Evolutionary conservation across 176 grass and related monocot genomes (phyloP).

Genomic region (Triticum timopheevii): DNA sequence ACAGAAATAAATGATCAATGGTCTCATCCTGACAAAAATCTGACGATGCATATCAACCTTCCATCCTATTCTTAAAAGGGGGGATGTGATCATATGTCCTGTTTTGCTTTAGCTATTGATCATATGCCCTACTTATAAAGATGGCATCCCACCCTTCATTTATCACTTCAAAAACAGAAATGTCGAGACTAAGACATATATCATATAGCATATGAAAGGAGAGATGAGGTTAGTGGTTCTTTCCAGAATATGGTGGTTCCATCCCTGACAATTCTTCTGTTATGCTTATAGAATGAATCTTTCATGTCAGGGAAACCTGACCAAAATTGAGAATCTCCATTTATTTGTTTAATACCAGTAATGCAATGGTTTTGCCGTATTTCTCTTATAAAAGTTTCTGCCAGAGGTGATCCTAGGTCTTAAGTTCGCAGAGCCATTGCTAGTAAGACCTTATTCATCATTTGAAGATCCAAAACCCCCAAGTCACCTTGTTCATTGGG

Average conservation of each 20-base stretch:
- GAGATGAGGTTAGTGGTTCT: not conserved
- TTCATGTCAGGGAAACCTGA: not conserved
- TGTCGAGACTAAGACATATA: not conserved
- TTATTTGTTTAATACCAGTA: not conserved
- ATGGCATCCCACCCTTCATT: too few relatives aligned
- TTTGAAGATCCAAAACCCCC: not conserved
- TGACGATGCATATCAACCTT: too few relatives aligned
- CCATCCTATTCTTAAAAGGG: too few relatives aligned
- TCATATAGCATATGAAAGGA: too few relatives aligned
- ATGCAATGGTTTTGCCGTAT: not conserved
- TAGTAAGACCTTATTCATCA: not conserved
- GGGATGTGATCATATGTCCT: too few relatives aligned
- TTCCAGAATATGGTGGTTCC: not conserved
- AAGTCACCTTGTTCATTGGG: not conserved
- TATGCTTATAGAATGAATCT: not conserved
- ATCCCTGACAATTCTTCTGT: not conserved
- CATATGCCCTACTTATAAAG: too few relatives aligned
- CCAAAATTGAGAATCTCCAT: not conserved
- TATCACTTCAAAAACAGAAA: not conserved
- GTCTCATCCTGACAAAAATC: too few relatives aligned
- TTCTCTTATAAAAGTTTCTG: not conserved
- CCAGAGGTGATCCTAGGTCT: not conserved
- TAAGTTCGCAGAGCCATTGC: not conserved
- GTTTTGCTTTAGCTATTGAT: too few relatives aligned
- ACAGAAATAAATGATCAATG: not conserved